phyloP scores from a whole-genome alignment of 2,329 filamentous ascomycete species.

The Verticillium longisporum region DNA sequence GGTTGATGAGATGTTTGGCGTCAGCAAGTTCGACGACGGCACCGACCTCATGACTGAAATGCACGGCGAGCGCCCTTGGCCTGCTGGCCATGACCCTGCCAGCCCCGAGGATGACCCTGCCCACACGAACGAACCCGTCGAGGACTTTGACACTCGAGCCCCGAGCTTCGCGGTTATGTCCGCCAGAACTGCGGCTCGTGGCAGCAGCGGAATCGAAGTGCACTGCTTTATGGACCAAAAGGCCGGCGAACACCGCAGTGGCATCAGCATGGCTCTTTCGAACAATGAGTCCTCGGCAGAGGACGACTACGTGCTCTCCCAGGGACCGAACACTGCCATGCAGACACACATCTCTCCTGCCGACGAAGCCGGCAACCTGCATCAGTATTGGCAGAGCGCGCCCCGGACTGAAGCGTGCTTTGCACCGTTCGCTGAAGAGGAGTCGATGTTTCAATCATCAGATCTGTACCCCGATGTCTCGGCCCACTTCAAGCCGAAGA shows the following conservation, averaged over 20 bases:
- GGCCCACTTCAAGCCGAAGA: not conserved
- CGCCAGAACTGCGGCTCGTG: not conserved
- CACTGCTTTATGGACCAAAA: not conserved
- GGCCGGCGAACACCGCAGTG: not conserved
- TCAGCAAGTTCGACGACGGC: not conserved
- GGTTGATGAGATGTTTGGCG: not conserved
- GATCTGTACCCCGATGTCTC: not conserved
- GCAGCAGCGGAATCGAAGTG: not conserved
- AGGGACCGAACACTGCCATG: not conserved
- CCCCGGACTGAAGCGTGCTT: not conserved
- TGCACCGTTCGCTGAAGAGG: not conserved
- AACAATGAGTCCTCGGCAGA: not conserved
- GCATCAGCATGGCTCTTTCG: not conserved
- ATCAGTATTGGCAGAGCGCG: no score
- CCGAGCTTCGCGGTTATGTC: not conserved
- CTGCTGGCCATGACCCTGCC: not conserved
- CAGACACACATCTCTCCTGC: not conserved
- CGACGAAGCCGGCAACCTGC: not conserved
- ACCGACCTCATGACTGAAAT: not conserved
- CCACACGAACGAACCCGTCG: not conserved
- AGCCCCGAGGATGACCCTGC: not conserved
- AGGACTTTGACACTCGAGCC: not conserved
- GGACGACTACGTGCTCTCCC: not conserved
- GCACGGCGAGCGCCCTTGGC: not conserved
- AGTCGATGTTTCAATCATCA: not conserved